phyloP scores from a whole-genome alignment of 352 stramenopile species.

The Phytophthora brassicae region DNA sequence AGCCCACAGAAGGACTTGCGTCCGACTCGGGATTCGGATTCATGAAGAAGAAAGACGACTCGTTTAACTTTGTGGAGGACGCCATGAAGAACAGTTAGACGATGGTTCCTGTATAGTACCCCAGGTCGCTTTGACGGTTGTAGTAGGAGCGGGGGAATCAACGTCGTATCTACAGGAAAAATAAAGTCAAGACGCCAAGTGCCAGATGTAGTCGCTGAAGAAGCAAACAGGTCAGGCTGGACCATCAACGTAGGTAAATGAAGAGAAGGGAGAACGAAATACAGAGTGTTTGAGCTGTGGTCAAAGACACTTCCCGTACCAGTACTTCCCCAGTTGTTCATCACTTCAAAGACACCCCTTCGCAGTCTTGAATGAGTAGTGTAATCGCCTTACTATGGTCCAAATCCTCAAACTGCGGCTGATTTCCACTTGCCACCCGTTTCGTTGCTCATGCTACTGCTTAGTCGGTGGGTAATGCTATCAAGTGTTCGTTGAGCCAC shows the following conservation, averaged over 20 bases:
- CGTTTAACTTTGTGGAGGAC: conserved; percentile 89
- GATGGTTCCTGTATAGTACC: conserved; percentile 54
- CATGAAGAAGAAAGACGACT: conserved; percentile 89
- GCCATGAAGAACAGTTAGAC: conserved; percentile 87
- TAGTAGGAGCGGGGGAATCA: conserved; percentile 32
- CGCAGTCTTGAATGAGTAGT: background rate
- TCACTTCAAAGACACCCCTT: no score
- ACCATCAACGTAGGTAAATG: conserved; percentile 32
- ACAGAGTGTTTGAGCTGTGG: conserved; percentile 27
- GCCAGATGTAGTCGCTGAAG: conserved; percentile 12
- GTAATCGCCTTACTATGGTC: background rate
- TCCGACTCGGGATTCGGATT: conserved; percentile 79
- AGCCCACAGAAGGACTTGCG: conserved; percentile 67
- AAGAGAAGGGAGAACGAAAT: conserved; percentile 28
- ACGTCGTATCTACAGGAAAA: conserved; percentile 29
- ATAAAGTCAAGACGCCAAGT: conserved; percentile 19
- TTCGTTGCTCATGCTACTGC: conserved; percentile 22
- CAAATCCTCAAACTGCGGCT: background rate
- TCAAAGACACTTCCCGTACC: background rate
- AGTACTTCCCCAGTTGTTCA: background rate
- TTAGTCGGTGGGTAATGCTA: conserved; percentile 22
- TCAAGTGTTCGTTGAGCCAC: no score
- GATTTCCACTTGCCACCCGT: background rate
- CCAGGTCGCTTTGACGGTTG: conserved; percentile 31
- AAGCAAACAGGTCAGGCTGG: conserved; percentile 12